Conservation (phyloP, 805 yeast species). For the Nakazawaea pomicola region DNA sequence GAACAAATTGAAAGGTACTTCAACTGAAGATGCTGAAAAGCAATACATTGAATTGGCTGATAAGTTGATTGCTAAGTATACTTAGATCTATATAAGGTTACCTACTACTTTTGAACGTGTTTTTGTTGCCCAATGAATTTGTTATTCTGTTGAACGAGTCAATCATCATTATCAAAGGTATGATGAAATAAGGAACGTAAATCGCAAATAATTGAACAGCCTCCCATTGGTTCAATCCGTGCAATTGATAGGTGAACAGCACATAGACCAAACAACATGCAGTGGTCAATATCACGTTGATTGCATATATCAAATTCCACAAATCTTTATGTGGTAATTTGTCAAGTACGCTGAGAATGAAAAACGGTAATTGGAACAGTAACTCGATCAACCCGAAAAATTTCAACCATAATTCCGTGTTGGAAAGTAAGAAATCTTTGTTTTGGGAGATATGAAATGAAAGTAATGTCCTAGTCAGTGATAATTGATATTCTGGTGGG, state of each 20-base stretch:
- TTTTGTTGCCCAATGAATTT: not conserved
- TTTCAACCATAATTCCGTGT: constrained; percentile 64
- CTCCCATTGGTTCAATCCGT: constrained; percentile 35
- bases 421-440: constrained; percentile 62
- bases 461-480: constrained; percentile 44
- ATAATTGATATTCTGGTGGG: constrained; percentile 43
- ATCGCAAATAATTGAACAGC: constrained; percentile 40
- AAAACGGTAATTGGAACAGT: constrained; percentile 74
- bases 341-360: constrained; percentile 35
- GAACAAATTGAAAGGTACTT: constrained; percentile 79
- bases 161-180: constrained; percentile 53
- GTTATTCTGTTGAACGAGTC: constrained; percentile 32
- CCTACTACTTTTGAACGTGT: not conserved
- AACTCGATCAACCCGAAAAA: constrained; percentile 71
- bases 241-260: constrained; percentile 25
- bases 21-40: constrained; percentile 87
- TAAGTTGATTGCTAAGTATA: constrained; percentile 52
- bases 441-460: constrained; percentile 58
- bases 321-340: constrained; percentile 13
- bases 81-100: constrained; percentile 16
- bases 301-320: constrained; percentile 61
- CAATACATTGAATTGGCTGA: constrained; percentile 69
- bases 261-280: constrained; percentile 62
- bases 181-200: constrained; percentile 66
- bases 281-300: constrained; percentile 81